These are phyloP conservation scores for Apophysomyces ossiformis DNA, from an alignment of 371 early-diverging fungal species.

Conservation along the genomic window DNA sequence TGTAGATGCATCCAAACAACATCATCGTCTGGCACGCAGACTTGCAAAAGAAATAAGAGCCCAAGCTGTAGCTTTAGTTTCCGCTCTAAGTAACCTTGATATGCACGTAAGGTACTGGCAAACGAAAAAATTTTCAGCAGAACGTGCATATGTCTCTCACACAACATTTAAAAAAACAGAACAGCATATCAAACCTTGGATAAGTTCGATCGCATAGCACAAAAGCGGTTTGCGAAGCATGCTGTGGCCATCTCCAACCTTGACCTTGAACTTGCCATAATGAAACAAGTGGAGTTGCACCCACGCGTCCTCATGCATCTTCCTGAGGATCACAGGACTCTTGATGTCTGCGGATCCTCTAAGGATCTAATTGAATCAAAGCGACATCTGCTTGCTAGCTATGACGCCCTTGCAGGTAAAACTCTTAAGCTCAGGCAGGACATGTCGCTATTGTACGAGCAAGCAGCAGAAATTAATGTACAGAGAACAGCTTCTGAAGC, in stretches of 20 bases:
- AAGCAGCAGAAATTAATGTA: constrained; percentile 10
- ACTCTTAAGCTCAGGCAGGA: constrained; percentile 20
- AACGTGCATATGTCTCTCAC: background rate
- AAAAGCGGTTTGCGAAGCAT: constrained; percentile 26
- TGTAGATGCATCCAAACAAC: constrained; percentile 1
- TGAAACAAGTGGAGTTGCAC: constrained; percentile 17
- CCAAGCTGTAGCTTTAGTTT: constrained; percentile 22
- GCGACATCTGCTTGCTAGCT: constrained; percentile 5
- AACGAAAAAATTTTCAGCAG: background rate
- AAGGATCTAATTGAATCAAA: background rate
- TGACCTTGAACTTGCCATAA: constrained; percentile 14
- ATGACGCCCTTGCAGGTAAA: constrained; percentile 16
- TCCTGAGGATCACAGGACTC: background rate
- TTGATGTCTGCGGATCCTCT: constrained; percentile 12
- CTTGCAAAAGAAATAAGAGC: constrained; percentile 18
- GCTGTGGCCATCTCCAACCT: constrained; percentile 15
- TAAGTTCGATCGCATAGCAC: constrained; percentile 33
- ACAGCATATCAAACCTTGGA: constrained; percentile 23
- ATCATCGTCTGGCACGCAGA: constrained; percentile 1
- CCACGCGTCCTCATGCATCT: constrained; percentile 15
- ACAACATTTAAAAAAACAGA: constrained; percentile 7
- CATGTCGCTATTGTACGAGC: constrained; percentile 15
- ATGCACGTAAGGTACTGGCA: constrained; percentile 13
- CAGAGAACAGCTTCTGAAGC: constrained; percentile 20
- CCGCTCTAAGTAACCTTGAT: constrained; percentile 25